A percentile compares a stretch with the other conserved stretches of the same genome.
phyloP scores from a whole-genome alignment of 306 rosid genomes.

The Erythrophleum fordii region DNA sequence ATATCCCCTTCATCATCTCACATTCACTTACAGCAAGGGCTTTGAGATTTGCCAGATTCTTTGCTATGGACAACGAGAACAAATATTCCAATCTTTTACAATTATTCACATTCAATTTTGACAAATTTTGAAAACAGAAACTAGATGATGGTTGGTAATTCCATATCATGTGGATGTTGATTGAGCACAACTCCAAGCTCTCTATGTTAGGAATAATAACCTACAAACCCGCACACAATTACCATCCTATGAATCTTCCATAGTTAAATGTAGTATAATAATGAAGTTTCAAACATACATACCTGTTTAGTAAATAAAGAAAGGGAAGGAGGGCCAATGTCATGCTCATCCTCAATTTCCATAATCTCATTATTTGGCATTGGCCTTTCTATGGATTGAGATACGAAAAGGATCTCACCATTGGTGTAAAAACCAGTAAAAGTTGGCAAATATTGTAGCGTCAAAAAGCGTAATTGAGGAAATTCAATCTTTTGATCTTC shows the following conservation, averaged over 20 bases:
- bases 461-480: conserved; percentile 18
- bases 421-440: conserved; percentile 27
- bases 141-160: conserved; percentile 6
- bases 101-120: conserved; percentile 3
- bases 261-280: too few species aligned
- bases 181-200: conserved; percentile 25
- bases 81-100: conserved; percentile 16
- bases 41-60: conserved; percentile 31
- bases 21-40: conserved; percentile 16
- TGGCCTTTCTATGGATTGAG: neutral
- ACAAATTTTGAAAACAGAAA: conserved; percentile 32
- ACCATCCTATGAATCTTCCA: too few species aligned
- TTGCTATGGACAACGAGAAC: conserved; percentile 30
- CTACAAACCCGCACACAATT: conserved; percentile 8
- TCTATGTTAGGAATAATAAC: conserved; percentile 36
- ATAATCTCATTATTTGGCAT: neutral
- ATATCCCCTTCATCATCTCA: conserved; percentile 20
- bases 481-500: neutral
- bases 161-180: conserved; percentile 30
- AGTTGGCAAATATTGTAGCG: neutral
- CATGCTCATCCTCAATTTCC: too few species aligned
- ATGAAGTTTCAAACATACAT: too few species aligned
- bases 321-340: too few species aligned
- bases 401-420: too few species aligned
- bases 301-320: too few species aligned